Evolutionary conservation across 441 rosid species (phyloP), one percentile per base, ranked within the genome.

Genomic region (Eutrema salsugineum): DNA sequence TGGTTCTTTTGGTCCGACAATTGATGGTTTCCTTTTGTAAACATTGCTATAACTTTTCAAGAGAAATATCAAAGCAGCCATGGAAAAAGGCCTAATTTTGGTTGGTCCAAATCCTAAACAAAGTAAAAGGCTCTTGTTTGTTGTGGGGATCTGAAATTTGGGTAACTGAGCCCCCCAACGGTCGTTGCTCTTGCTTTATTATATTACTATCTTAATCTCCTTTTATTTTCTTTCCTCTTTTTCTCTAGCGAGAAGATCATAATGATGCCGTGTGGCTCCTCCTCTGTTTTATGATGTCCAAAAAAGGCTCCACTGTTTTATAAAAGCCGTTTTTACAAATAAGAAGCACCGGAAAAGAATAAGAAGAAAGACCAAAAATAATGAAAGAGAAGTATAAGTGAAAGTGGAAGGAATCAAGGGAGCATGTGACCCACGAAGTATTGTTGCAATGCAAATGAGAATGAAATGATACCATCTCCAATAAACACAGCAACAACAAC

Each of bases 351-450:
- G 22, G 5, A 43, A 27, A 55, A 12, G 35, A 14, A 2, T 1
- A 32, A 43, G 10, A 44, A 4, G 42, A 32, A 30, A 17, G 1
- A 5, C 9, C 15, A 43, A 5, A 15, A 55, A 5, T 4, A 43
- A 55, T 5, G 9, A 33, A 8, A 19, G n/a, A 24, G 5, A 2
- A 24, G 32, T 32, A 36, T 55, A 67, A 60, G 58, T 38, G 54
- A 40, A 58, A 58, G 67, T 48, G 71, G 71, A 72, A 72, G 71
- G 71, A 65, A 65, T 36, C 22, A 65, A 58, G 43, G 62, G 66
- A 33, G 63, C 69, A 74, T 74, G 78, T 75, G 73, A 11, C 68
- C 73, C 73, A 75, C 78, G 64, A 61, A 35, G 58, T 46, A 32
- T 61, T 53, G 69, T 67, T 53, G 64, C 3, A 24, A 61, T 19